These are phyloP conservation scores for Allium cepa DNA, from an alignment of 106 monocot genomes.

Conservation along the genomic window DNA sequence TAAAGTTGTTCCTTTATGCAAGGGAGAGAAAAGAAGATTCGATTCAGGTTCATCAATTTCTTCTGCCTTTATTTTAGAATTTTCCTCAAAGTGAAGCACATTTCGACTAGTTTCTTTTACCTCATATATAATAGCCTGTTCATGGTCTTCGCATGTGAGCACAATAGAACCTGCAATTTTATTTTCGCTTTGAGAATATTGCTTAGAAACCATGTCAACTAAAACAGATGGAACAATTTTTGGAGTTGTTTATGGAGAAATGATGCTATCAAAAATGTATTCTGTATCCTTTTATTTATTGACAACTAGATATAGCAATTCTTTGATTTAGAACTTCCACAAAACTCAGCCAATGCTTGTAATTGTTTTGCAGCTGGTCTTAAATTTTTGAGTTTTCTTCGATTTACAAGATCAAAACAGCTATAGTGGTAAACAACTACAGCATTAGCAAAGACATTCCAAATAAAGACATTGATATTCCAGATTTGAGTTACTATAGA, in stretches of 20 bases:
- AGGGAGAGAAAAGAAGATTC: conserved; percentile 67
- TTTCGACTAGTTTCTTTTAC: conserved; percentile 14
- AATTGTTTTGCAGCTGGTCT: too few species aligned
- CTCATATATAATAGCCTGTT: conserved; percentile 16
- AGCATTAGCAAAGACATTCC: too few species aligned
- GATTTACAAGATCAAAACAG: too few species aligned
- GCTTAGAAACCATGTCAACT: conserved; percentile 6
- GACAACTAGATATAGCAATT: conserved; percentile 54
- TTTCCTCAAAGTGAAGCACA: conserved; percentile 12
- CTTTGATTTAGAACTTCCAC: conserved; percentile 40
- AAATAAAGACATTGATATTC: too few species aligned
- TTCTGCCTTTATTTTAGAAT: conserved; percentile 20
- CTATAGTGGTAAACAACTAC: too few species aligned
- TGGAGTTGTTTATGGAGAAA: conserved; percentile 9
- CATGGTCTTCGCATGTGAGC: conserved; percentile 18
- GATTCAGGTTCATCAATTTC: conserved; percentile 62
- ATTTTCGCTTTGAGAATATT: conserved; percentile 15
- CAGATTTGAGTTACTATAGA: too few species aligned
- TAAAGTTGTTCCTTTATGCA: conserved; percentile 38
- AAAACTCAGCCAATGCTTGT: neutral
- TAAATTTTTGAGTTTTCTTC: too few species aligned
- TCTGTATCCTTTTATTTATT: conserved; percentile 22
- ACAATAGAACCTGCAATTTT: conserved; percentile 16
- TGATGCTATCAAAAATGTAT: conserved; percentile 19
- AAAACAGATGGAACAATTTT: neutral